Conservation (phyloP, 768 basidiomycete species). For the Russula lepida region DNA sequence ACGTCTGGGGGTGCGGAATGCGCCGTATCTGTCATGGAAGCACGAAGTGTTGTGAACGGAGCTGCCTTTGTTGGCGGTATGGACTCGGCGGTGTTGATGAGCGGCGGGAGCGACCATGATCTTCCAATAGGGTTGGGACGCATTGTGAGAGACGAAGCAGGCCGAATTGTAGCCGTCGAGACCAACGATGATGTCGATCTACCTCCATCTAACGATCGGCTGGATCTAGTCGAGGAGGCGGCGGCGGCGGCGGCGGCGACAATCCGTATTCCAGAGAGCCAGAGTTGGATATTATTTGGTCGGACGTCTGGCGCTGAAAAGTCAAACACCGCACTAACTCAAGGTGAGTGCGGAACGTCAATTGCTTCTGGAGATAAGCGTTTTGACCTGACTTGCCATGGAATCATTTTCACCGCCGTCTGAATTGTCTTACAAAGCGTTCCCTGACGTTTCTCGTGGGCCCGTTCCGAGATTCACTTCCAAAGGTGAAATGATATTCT, state of each 20-base stretch:
- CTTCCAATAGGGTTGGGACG: constrained; percentile 12
- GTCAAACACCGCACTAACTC: constrained; percentile 9
- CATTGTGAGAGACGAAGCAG: constrained; percentile 16
- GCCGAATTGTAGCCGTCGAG: constrained; percentile 14
- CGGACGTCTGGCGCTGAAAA: constrained; percentile 1
- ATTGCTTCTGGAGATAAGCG: constrained; percentile 20
- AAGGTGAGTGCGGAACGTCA: constrained; percentile 16
- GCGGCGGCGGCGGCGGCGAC: constrained; percentile 9
- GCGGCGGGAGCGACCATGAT: background rate
- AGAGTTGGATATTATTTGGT: constrained; percentile 13
- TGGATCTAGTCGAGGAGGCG: constrained; percentile 8
- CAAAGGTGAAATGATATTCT: constrained; percentile 55
- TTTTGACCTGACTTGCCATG: constrained; percentile 17
- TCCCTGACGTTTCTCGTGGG: background rate
- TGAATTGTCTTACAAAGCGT: constrained; percentile 15
- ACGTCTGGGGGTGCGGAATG: constrained; percentile 63
- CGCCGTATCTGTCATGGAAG: constrained; percentile 16
- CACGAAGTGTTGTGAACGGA: constrained; percentile 16
- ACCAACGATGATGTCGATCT: constrained; percentile 9
- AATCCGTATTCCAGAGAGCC: background rate
- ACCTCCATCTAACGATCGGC: background rate
- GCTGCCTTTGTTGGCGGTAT: constrained; percentile 1
- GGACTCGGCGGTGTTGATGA: background rate
- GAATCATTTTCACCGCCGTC: constrained; percentile 13
- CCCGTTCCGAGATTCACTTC: constrained; percentile 48